phyloP scores from a whole-genome alignment of 768 basidiomycete genomes.

The Pluteus cervinus region DNA sequence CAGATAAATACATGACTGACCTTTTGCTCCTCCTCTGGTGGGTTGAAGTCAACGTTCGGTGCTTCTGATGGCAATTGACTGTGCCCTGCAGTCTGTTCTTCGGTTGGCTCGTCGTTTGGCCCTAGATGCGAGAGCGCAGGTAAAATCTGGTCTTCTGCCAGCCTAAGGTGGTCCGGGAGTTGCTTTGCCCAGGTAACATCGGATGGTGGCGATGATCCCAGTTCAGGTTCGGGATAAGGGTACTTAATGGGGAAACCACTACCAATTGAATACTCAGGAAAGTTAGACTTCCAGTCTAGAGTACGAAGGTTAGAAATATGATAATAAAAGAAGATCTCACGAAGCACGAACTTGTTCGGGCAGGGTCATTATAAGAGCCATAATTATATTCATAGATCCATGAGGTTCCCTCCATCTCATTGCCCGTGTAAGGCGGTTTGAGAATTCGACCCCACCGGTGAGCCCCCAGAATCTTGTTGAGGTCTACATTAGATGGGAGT shows the following conservation, averaged over 20 bases:
- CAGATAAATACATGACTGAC: neutral
- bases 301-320: neutral
- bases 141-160: neutral
- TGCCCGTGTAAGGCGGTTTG: slow-evolving; percentile 4
- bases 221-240: slow-evolving; percentile 5
- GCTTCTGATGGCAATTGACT: too few relatives aligned
- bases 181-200: neutral
- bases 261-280: slow-evolving; percentile 4
- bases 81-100: too few relatives aligned
- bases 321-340: neutral
- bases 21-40: neutral
- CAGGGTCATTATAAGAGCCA: slow-evolving; percentile 6
- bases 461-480: slow-evolving; percentile 9
- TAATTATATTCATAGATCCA: slow-evolving; percentile 13
- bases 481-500: slow-evolving; percentile 7
- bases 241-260: slow-evolving; percentile 3
- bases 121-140: too few relatives aligned
- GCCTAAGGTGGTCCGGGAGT: slow-evolving; percentile 4
- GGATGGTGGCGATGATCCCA: slow-evolving; percentile 1
- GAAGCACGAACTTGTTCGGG: slow-evolving; percentile 6
- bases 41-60: neutral
- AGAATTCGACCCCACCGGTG: slow-evolving; percentile 8
- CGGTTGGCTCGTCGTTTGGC: too few relatives aligned
- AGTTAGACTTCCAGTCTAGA: slow-evolving; percentile 3
- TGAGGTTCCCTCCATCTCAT: slow-evolving; percentile 3